Conservation (phyloP, 805 yeast species). For the Saturnispora halmiae region DNA sequence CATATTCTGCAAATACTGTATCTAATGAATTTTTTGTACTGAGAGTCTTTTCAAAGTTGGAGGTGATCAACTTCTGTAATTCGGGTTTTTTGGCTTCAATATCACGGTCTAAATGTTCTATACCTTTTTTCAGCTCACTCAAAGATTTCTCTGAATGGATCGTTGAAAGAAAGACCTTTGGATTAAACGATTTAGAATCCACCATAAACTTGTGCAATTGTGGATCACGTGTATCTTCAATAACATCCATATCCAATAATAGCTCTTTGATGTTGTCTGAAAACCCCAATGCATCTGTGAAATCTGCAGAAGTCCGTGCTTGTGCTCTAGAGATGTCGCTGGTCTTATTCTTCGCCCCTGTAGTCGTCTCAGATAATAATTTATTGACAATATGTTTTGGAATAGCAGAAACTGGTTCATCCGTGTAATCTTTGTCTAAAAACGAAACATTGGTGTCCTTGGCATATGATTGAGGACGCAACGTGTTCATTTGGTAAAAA, state of each 20-base stretch:
- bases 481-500: slow-evolving; percentile 37
- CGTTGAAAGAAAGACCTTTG: slow-evolving; percentile 44
- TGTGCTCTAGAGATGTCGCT: slow-evolving; percentile 1
- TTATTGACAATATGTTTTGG: slow-evolving; percentile 22
- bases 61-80: slow-evolving; percentile 42
- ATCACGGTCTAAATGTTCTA: slow-evolving; percentile 40
- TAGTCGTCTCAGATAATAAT: slow-evolving; percentile 18
- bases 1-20: slow-evolving; percentile 46
- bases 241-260: slow-evolving; percentile 32
- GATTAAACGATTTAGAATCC: slow-evolving; percentile 50
- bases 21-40: slow-evolving; percentile 57
- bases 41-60: slow-evolving; percentile 57
- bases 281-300: slow-evolving; percentile 48
- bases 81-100: slow-evolving; percentile 42
- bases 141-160: slow-evolving; percentile 49
- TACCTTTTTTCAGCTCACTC: slow-evolving; percentile 38
- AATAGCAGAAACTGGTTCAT: slow-evolving; percentile 13
- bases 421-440: slow-evolving; percentile 14
- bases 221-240: slow-evolving; percentile 33
- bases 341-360: neutral
- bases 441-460: slow-evolving; percentile 19
- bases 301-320: slow-evolving; percentile 7
- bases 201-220: slow-evolving; percentile 36
- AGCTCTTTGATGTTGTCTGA: slow-evolving; percentile 37
- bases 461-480: slow-evolving; percentile 30